A percentile compares a stretch with the other conserved stretches of the same genome.
Conservation (phyloP, 768 basidiomycete genomes). For the Boletus insuetus region DNA sequence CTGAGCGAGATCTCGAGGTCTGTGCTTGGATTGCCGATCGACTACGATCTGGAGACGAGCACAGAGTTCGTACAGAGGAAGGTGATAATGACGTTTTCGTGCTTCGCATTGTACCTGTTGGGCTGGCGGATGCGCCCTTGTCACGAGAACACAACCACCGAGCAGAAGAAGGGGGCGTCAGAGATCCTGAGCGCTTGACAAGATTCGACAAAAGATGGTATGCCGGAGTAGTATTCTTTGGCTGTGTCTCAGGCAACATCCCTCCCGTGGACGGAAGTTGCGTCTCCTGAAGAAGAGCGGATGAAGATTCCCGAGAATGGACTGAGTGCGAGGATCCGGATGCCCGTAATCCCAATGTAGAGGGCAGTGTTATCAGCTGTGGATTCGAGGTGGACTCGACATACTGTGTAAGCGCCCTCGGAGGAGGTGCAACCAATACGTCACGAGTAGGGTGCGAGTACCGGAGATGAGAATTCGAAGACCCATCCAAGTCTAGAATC, state of each 20-base stretch:
- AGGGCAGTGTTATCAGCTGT: constrained; percentile 57
- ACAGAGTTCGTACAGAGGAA: constrained; percentile 10
- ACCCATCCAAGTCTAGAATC: constrained; percentile 35
- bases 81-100: constrained; percentile 13
- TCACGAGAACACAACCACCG: constrained; percentile 32
- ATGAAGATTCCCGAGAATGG: constrained; percentile 6
- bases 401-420: constrained; percentile 74
- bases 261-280: background rate
- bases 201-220: constrained; percentile 63
- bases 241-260: constrained; percentile 35
- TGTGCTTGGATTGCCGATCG: constrained; percentile 6
- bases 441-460: constrained; percentile 52
- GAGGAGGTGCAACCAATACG: constrained; percentile 62
- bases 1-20: constrained; percentile 26
- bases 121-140: constrained; percentile 35
- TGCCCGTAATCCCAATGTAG: constrained; percentile 64
- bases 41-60: constrained; percentile 15
- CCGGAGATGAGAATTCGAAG: constrained; percentile 39
- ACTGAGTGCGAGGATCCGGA: constrained; percentile 29
- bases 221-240: constrained; percentile 51
- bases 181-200: constrained; percentile 36
- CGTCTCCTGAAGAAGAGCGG: background rate
- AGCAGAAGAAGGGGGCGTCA: constrained; percentile 22
- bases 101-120: constrained; percentile 27
- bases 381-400: constrained; percentile 56